Evolutionary conservation across 106 monocot genomes (phyloP).

Genomic region (Phalaenopsis equestris): DNA sequence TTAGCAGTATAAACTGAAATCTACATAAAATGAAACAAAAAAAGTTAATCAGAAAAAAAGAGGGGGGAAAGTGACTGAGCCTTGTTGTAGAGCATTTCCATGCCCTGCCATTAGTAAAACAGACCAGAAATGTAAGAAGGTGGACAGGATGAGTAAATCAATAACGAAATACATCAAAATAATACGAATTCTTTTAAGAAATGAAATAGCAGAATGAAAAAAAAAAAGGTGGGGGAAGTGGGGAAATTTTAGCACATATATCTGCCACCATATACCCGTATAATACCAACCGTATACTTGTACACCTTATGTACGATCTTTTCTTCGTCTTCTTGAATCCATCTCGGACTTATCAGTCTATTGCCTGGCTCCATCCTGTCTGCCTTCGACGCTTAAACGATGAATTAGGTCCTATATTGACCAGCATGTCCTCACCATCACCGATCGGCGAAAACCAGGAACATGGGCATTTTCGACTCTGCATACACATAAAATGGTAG

Average conservation of each 20-base stretch:
- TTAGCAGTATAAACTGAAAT: too few species aligned
- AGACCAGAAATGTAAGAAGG: neutral
- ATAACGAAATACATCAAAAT: neutral
- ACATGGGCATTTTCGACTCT: neutral
- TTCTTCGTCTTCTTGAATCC: neutral
- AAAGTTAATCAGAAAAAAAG: neutral
- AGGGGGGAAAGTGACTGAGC: neutral
- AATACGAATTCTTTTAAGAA: neutral
- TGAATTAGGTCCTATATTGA: neutral
- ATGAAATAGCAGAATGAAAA: neutral
- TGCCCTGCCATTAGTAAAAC: neutral
- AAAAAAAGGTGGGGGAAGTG: too few species aligned
- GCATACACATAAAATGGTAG: neutral
- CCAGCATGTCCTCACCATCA: neutral
- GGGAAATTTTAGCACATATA: neutral
- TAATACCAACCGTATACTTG: neutral
- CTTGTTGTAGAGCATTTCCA: neutral
- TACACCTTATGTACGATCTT: neutral
- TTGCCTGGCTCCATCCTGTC: slow-evolving; percentile 6
- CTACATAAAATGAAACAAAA: too few species aligned
- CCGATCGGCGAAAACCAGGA: neutral
- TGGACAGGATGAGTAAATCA: neutral
- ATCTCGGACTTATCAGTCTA: neutral
- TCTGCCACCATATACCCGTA: neutral
- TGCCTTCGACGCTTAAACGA: neutral